Conservation (phyloP, 176 grass and related monocot species). For the Paspalum vaginatum region DNA sequence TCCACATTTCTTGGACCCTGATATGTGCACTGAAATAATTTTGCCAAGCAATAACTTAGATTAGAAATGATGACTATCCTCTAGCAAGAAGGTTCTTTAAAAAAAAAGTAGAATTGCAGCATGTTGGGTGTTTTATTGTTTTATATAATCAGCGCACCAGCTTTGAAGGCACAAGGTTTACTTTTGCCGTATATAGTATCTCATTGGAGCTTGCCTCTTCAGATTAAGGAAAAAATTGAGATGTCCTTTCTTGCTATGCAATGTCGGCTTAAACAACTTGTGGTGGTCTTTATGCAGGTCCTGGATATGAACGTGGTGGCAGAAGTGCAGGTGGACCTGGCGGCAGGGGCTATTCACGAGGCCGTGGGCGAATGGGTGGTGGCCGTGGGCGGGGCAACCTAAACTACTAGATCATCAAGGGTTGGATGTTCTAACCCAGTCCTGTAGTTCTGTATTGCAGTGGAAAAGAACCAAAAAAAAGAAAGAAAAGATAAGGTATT, state of each 20-base stretch:
- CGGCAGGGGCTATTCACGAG: conserved; percentile 64
- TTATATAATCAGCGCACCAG: background rate
- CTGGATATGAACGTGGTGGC: conserved; percentile 75
- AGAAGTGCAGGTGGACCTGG: conserved; percentile 57
- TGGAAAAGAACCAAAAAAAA: background rate
- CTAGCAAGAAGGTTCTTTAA: background rate
- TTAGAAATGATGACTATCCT: background rate
- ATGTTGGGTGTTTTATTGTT: background rate
- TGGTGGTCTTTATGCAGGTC: conserved; percentile 37
- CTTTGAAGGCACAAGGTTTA: background rate
- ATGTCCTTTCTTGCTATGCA: background rate
- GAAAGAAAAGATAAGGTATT: conserved; percentile 18
- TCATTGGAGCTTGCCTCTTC: background rate
- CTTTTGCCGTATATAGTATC: background rate
- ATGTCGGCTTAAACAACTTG: background rate
- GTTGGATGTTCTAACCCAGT: conserved; percentile 27
- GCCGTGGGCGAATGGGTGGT: conserved; percentile 71
- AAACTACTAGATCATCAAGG: conserved; percentile 48
- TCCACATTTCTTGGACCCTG: background rate
- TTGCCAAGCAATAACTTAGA: conserved; percentile 2
- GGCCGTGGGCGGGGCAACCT: conserved; percentile 61
- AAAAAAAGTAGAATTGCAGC: background rate
- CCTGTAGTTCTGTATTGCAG: conserved; percentile 20
- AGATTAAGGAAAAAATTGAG: background rate
- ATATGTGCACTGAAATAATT: conserved; percentile 22